phyloP scores from a whole-genome alignment of 1,284 basidiomycete species.

The Tilletiopsis washingtonensis region DNA sequence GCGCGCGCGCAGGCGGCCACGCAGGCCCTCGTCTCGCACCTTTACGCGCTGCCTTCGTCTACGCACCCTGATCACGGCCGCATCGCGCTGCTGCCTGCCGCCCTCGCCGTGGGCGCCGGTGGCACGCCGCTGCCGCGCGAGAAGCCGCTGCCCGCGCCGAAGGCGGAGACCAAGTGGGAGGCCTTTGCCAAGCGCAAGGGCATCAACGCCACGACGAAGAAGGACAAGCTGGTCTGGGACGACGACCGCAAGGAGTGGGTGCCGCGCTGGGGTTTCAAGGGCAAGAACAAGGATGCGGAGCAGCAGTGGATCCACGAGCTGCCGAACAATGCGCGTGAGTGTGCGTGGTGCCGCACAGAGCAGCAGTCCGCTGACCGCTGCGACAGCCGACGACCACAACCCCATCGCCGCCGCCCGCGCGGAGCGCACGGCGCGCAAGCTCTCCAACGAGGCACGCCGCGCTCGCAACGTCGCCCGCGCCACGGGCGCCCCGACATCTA shows the following conservation, averaged over 20 bases:
- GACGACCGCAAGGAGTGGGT: slow-evolving; percentile 92
- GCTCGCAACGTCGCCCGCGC: slow-evolving; percentile 66
- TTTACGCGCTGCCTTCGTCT: slow-evolving; percentile 74
- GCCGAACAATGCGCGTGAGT: slow-evolving; percentile 68
- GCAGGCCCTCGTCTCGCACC: slow-evolving; percentile 68
- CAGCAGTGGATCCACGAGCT: slow-evolving; percentile 89
- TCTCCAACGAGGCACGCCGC: slow-evolving; percentile 77
- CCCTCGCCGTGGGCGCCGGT: not conserved
- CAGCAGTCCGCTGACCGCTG: too few relatives aligned
- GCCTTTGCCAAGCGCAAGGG: slow-evolving; percentile 89
- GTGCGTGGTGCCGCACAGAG: too few relatives aligned
- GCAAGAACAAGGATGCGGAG: slow-evolving; percentile 78
- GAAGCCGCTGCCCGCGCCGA: slow-evolving; percentile 86
- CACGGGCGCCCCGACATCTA: slow-evolving; percentile 45
- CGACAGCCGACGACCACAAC: slow-evolving; percentile 63
- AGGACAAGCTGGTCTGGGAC: slow-evolving; percentile 77
- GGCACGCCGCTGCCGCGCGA: slow-evolving; percentile 70
- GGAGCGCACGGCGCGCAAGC: slow-evolving; percentile 68
- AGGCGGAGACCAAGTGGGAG: slow-evolving; percentile 93
- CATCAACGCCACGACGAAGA: slow-evolving; percentile 63
- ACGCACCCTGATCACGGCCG: slow-evolving; percentile 69
- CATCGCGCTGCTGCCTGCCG: slow-evolving; percentile 66
- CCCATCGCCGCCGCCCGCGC: slow-evolving; percentile 67
- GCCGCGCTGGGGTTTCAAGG: slow-evolving; percentile 71
- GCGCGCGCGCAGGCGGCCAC: slow-evolving; percentile 75